These are phyloP conservation scores for Globisporangium cystogenes DNA, from an alignment of 352 stramenopile species.

Conservation along the genomic window DNA sequence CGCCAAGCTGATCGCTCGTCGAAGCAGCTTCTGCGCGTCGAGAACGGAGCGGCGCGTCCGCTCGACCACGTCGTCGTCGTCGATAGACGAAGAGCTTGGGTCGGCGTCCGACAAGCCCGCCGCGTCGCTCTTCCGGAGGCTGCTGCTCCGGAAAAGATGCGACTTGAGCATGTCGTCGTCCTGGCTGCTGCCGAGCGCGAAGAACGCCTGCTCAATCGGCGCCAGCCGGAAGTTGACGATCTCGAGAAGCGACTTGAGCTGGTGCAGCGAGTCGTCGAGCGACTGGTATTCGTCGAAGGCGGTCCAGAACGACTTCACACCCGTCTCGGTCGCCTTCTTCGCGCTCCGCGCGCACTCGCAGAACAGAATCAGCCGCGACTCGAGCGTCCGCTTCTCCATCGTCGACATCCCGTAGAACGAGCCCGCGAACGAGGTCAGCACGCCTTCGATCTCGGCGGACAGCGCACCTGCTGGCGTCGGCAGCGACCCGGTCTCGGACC, in stretches of 20 bases:
- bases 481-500: constrained; percentile 11
- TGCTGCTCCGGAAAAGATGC: constrained; percentile 2
- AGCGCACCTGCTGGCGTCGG: constrained; percentile 20
- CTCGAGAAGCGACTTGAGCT: constrained; percentile 72
- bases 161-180: constrained; percentile 60
- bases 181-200: constrained; percentile 58
- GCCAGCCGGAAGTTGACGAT: constrained; percentile 60
- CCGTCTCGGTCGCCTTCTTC: constrained; percentile 44
- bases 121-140: constrained; percentile 5
- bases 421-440: constrained; percentile 45
- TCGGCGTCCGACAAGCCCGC: background rate
- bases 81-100: background rate
- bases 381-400: constrained; percentile 45
- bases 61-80: constrained; percentile 48
- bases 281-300: constrained; percentile 67
- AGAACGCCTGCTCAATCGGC: constrained; percentile 66
- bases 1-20: constrained; percentile 48
- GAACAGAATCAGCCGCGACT: constrained; percentile 49
- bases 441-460: constrained; percentile 37
- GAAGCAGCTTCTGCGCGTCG: constrained; percentile 62
- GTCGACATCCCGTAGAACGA: constrained; percentile 67
- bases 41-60: constrained; percentile 53
- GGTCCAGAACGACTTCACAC: constrained; percentile 49
- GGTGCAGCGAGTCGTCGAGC: constrained; percentile 63
- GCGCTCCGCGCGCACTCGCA: constrained; percentile 31